Evolutionary conservation across 495 filamentous ascomycete species (phyloP), one percentile per base, ranked within the genome.

Genomic region (Friedmanniomyces endolithicus): DNA sequence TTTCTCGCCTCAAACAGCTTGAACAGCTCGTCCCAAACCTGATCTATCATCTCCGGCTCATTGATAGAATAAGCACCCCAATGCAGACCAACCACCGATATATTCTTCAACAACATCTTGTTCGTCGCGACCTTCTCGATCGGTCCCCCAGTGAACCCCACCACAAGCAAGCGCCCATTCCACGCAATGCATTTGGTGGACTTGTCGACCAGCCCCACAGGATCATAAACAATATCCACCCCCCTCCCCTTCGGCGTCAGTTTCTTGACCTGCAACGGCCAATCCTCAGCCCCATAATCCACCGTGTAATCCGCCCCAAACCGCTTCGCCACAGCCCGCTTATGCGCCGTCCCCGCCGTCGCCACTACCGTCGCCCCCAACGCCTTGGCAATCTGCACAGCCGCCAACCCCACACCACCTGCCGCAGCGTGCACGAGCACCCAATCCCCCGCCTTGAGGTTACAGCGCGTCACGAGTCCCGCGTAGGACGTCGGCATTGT

Each of bases 111-210:
- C 61, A 95, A 67, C 22, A 95, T 86, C 69, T 88, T 80, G 67
- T 97, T 97, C 75, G 89, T 78, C 19, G 86, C 86, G 51, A 96
- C 78, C 69, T 92, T 92, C 72, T 97, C 90, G 62, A 95, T 94
- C 45, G 72, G 74, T 0, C 90, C 90, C 0, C 82, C 90, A 4
- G 90, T 87, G 68, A 95, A 97, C 11, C 90, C 90, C 67, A 96
- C 81, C 8, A 97, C 82, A 41, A 95, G 67, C 40, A 97, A 72
- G 2, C 90, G 75, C 8, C 85, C 90, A 67, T 94, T 94, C 89
- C 89, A 97, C 27, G 85, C 83, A 1, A 83, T 83, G 71, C 90
- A 95, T 70, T 90, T 94, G 57, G 88, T 78, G 65, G 80, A 85
- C 66, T 78, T 71, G 56, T 89, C 86, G 23, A 96, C 85, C 72